Conservation (phyloP, 805 yeast genomes). For the Wickerhamomyces sydowiorum region DNA sequence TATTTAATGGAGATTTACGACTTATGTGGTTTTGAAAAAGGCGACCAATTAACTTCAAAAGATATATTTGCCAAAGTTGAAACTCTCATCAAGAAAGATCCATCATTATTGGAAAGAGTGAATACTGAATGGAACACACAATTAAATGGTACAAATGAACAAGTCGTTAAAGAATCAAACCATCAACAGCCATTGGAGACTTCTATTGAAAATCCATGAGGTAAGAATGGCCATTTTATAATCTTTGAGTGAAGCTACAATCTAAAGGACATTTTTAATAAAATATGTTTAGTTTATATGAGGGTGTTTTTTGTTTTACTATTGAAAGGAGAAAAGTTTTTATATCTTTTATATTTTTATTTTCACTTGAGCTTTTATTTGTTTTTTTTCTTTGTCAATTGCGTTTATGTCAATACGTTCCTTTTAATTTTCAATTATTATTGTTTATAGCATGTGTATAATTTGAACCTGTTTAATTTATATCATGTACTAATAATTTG, state of each 20-base stretch:
- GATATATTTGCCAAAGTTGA: constrained; percentile 33
- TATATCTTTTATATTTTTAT: no score
- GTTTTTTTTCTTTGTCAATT: no score
- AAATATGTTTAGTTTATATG: no score
- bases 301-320: no score
- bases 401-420: no score
- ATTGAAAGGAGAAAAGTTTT: no score
- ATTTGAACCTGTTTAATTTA: no score
- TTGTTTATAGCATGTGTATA: no score
- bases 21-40: constrained; percentile 16
- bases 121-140: background rate
- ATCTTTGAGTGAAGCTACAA: background rate
- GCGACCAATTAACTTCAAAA: constrained; percentile 26
- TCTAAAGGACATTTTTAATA: background rate
- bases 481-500: no score
- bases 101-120: constrained; percentile 8
- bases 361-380: no score
- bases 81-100: constrained; percentile 22
- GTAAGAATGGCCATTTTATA: background rate
- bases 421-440: no score
- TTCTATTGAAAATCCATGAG: constrained; percentile 11
- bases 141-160: background rate
- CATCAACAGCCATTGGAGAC: constrained; percentile 7
- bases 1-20: constrained; percentile 29
- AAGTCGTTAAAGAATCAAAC: constrained; percentile 9